A percentile compares a stretch with the other conserved stretches of the same genome.
These are phyloP conservation scores for Phaeodactylum tricornutum DNA, from an alignment of 108 stramenopile species.

Conservation along the genomic window DNA sequence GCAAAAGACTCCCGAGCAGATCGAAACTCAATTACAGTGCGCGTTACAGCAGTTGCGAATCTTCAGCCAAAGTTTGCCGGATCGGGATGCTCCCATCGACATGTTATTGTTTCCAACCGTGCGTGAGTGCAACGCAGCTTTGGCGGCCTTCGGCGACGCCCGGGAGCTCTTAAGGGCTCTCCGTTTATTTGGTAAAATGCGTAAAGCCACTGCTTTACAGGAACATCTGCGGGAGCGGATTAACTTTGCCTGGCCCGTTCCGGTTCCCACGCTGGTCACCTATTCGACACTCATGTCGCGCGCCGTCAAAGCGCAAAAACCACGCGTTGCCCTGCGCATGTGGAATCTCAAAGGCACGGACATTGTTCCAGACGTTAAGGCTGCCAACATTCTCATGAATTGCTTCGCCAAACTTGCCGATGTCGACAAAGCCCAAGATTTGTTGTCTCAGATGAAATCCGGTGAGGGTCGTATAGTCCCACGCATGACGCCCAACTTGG, in stretches of 20 bases:
- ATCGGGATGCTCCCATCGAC: neutral
- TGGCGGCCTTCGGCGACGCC: slow-evolving; percentile 74
- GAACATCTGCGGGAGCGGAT: slow-evolving; percentile 1
- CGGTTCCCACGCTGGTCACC: slow-evolving; percentile 70
- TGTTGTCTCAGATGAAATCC: slow-evolving; percentile 51
- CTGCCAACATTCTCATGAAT: slow-evolving; percentile 85
- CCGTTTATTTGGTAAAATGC: slow-evolving; percentile 73
- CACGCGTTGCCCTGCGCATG: slow-evolving; percentile 60
- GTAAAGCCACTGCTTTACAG: slow-evolving; percentile 37
- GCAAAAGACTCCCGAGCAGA: neutral
- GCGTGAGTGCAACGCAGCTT: slow-evolving; percentile 56
- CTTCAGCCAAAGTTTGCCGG: neutral
- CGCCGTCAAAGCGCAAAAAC: slow-evolving; percentile 63
- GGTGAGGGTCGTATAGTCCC: slow-evolving; percentile 41
- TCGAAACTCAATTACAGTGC: neutral
- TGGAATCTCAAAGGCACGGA: slow-evolving; percentile 64
- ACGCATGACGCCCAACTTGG: slow-evolving; percentile 42
- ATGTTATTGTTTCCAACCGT: slow-evolving; percentile 26
- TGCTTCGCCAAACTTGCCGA: slow-evolving; percentile 71
- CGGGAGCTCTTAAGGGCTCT: slow-evolving; percentile 71
- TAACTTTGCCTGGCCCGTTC: slow-evolving; percentile 10
- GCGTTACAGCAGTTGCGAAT: neutral
- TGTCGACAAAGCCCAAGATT: slow-evolving; percentile 33
- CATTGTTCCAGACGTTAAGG: slow-evolving; percentile 68
- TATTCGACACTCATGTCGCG: slow-evolving; percentile 85